Evolutionary conservation across 1,284 basidiomycete species (phyloP).

Genomic region (Quambalaria eucalypti): DNA sequence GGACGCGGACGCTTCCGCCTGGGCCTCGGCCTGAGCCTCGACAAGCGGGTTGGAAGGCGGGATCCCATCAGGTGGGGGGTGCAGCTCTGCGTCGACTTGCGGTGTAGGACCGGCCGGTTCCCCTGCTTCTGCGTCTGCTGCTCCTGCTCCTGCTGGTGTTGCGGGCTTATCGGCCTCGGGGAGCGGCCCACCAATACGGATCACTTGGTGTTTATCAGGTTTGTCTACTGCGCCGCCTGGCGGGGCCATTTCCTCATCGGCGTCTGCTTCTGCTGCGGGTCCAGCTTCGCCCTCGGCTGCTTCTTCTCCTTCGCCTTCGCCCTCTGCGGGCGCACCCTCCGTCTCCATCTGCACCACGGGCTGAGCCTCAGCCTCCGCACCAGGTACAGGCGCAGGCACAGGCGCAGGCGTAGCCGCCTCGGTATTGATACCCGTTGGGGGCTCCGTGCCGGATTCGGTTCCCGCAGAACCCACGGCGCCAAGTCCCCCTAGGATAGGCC

Average conservation of each 20-base stretch:
- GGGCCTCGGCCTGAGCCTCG: neutral
- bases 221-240: too few species aligned
- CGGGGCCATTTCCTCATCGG: too few species aligned
- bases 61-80: neutral
- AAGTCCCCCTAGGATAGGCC: too few species aligned
- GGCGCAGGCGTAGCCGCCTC: neutral
- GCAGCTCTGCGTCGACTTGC: neutral
- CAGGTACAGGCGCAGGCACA: too few species aligned
- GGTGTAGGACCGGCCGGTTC: neutral
- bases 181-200: neutral
- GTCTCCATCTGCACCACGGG: too few species aligned
- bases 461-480: too few species aligned
- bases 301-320: neutral
- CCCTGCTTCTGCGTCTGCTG: neutral
- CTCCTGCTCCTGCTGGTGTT: neutral
- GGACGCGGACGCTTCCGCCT: neutral
- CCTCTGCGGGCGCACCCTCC: neutral
- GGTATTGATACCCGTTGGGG: neutral
- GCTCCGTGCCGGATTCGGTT: too few species aligned
- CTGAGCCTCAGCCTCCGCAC: too few species aligned
- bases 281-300: neutral
- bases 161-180: neutral
- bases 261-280: neutral
- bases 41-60: neutral
- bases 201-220: neutral